These are phyloP conservation scores for Polychytrium aggregatum DNA, from an alignment of 192 early-diverging fungal genomes.

Conservation along the genomic window DNA sequence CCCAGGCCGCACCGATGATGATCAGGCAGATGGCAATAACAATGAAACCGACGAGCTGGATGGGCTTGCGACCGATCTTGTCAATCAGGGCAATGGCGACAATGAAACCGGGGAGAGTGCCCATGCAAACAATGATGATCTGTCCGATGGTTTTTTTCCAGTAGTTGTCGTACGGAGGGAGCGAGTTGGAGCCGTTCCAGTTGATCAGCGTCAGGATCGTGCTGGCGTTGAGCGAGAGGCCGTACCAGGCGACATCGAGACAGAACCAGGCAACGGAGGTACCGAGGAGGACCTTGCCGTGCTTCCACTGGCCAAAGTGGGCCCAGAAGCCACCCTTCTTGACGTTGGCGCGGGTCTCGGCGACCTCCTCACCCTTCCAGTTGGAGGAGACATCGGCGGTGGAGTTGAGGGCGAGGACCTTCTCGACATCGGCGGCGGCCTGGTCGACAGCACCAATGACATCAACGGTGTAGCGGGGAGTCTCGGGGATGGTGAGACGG, in stretches of 20 bases:
- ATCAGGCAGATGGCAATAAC: constrained; percentile 66
- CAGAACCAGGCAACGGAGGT: constrained; percentile 6
- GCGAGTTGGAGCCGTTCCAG: too few relatives aligned
- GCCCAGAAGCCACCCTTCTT: too few relatives aligned
- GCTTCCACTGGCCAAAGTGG: too few relatives aligned
- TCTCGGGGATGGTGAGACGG: constrained; percentile 76
- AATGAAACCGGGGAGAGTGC: constrained; percentile 88
- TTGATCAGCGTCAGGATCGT: too few relatives aligned
- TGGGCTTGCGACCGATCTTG: constrained; percentile 76
- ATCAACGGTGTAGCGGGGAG: too few relatives aligned
- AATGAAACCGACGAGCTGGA: constrained; percentile 83
- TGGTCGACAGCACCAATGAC: constrained; percentile 63
- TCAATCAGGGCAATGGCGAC: constrained; percentile 85
- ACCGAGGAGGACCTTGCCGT: constrained; percentile 41
- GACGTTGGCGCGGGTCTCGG: too few relatives aligned
- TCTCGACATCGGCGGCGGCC: constrained; percentile 46
- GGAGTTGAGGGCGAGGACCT: constrained; percentile 36
- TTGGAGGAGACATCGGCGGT: constrained; percentile 17
- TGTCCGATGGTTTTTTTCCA: constrained; percentile 61
- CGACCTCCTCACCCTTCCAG: not conserved
- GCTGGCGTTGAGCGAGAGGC: constrained; percentile 11
- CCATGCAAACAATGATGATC: constrained; percentile 67
- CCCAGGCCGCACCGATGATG: too few relatives aligned
- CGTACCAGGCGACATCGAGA: constrained; percentile 8
- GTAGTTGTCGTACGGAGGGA: too few relatives aligned